A percentile compares a stretch with the other conserved stretches of the same genome.
Conservation (phyloP, 148 eudicot genomes). For the Vaccinium darrowii region DNA sequence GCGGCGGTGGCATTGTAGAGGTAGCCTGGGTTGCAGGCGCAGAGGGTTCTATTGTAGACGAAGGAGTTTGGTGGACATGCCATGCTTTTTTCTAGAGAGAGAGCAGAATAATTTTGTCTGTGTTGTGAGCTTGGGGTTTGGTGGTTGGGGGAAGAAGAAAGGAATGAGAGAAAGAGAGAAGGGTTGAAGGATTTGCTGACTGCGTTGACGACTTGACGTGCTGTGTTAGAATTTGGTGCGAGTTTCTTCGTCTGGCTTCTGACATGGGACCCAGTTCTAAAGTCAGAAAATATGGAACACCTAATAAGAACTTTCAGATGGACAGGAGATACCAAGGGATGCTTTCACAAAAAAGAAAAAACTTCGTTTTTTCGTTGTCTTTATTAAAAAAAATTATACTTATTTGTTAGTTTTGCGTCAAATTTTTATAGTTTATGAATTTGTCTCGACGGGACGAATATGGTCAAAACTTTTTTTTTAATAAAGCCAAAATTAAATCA, state of each 20-base stretch:
- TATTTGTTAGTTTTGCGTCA: no score
- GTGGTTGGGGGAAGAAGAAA: neutral
- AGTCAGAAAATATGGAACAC: neutral
- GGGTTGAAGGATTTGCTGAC: neutral
- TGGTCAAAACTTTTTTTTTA: no score
- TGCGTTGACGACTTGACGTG: conserved; percentile 8
- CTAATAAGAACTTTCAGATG: neutral
- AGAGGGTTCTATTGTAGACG: conserved; percentile 53
- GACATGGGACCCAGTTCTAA: neutral
- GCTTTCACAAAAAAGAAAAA: no score
- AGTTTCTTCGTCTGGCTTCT: neutral
- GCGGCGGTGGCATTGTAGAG: conserved; percentile 45
- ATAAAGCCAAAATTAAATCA: no score
- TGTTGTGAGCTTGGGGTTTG: no score
- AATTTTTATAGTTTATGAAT: no score
- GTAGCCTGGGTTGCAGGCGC: conserved; percentile 78
- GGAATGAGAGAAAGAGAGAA: neutral
- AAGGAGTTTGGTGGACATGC: conserved; percentile 51
- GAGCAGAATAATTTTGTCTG: neutral
- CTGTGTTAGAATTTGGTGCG: neutral
- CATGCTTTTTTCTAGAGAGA: neutral
- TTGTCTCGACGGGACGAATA: no score
- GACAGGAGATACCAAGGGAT: no score
- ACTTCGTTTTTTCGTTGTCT: no score
- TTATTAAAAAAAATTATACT: no score